These are phyloP conservation scores for Amanita subjunquillea DNA, from an alignment of 768 basidiomycete species.

Conservation along the genomic window DNA sequence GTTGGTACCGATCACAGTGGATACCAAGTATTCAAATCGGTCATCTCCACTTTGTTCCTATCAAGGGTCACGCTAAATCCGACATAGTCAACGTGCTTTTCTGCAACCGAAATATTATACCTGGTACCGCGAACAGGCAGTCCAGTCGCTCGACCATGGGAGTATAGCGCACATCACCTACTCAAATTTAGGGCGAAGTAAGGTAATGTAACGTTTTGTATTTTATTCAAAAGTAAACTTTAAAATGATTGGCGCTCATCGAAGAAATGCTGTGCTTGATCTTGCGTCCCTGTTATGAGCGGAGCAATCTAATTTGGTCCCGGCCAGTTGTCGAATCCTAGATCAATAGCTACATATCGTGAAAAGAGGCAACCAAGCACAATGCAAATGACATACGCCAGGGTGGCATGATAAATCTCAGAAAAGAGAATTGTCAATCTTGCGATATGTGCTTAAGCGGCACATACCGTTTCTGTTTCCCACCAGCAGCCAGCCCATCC, in stretches of 20 bases:
- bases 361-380: neutral
- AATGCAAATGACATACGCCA: constrained; percentile 43
- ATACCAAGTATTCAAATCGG: neutral
- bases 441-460: neutral
- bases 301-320: constrained; percentile 7
- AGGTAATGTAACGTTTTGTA: neutral
- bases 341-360: constrained; percentile 39
- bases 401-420: constrained; percentile 49
- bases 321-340: constrained; percentile 65
- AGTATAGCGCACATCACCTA: neutral
- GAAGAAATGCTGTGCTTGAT: neutral
- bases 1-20: neutral
- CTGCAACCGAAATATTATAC: neutral
- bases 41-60: neutral
- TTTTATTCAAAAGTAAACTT: neutral
- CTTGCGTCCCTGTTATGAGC: neutral
- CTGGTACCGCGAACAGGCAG: neutral
- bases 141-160: no score
- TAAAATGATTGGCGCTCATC: neutral
- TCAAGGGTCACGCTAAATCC: neutral
- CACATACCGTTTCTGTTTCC: constrained; percentile 53
- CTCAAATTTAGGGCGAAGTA: neutral
- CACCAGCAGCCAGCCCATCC: constrained; percentile 45
- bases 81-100: neutral
- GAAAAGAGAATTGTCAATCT: neutral